These are phyloP conservation scores for Monilinia fructicola DNA, from an alignment of 2,329 filamentous ascomycete species.

Conservation along the genomic window DNA sequence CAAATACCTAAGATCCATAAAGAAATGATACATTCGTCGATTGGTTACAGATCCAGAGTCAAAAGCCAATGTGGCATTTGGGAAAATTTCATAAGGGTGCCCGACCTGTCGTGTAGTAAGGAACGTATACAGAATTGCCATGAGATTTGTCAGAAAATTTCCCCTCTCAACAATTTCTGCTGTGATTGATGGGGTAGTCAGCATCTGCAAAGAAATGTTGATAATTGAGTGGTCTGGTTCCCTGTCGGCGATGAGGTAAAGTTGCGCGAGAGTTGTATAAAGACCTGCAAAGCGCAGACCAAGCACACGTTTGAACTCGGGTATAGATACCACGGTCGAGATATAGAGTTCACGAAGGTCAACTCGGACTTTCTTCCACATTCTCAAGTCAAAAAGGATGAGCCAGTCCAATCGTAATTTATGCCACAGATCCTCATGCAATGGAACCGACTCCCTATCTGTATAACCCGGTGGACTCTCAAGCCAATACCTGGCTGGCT, in stretches of 20 bases:
- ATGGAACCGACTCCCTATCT: slow-evolving; percentile 60
- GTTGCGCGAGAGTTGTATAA: slow-evolving; percentile 88
- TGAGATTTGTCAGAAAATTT: slow-evolving; percentile 91
- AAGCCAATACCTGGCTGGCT: slow-evolving; percentile 80
- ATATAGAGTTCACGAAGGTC: slow-evolving; percentile 93
- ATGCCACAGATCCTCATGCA: slow-evolving; percentile 84
- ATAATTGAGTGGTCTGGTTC: slow-evolving; percentile 99
- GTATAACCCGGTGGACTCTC: slow-evolving; percentile 72
- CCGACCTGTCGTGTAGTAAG: slow-evolving; percentile 93
- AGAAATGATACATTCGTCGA: slow-evolving; percentile 95
- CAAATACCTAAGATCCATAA: slow-evolving; percentile 88
- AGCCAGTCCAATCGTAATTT: slow-evolving; percentile 91
- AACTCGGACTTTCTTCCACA: slow-evolving; percentile 95
- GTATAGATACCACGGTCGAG: slow-evolving; percentile 91
- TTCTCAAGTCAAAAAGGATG: slow-evolving; percentile 86
- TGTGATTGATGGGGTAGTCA: slow-evolving; percentile 95
- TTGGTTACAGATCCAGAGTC: slow-evolving; percentile 95
- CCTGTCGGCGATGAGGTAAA: slow-evolving; percentile 92
- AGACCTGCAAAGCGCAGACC: slow-evolving; percentile 91
- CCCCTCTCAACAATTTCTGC: slow-evolving; percentile 91
- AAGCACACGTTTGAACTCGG: slow-evolving; percentile 91
- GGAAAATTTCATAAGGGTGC: slow-evolving; percentile 84
- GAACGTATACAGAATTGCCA: slow-evolving; percentile 97
- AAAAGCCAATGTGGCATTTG: slow-evolving; percentile 83
- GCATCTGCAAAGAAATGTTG: slow-evolving; percentile 92